Evolutionary conservation across 2,329 filamentous ascomycete species (phyloP).

Genomic region (Nemania sp.): DNA sequence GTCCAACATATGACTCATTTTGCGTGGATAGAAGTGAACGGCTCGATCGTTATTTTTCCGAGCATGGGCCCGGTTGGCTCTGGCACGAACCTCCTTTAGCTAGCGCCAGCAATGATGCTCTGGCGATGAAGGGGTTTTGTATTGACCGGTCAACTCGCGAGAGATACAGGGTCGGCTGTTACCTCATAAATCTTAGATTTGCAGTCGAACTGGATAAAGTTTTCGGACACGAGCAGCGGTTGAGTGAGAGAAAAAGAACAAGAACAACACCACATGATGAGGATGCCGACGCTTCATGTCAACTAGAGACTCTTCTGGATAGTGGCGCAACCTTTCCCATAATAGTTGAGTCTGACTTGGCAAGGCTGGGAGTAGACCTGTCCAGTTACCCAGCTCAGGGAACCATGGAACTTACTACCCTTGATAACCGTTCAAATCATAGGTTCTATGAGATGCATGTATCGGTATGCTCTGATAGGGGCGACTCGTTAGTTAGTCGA

Average conservation of each 20-base stretch:
- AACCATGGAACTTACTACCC: constrained; percentile 40
- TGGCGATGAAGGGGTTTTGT: constrained; percentile 52
- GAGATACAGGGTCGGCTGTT: constrained; percentile 46
- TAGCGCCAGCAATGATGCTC: constrained; percentile 34
- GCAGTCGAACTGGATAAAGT: constrained; percentile 22
- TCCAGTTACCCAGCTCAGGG: constrained; percentile 54
- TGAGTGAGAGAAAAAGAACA: not conserved
- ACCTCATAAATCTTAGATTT: constrained; percentile 37
- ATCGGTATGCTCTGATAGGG: constrained; percentile 46
- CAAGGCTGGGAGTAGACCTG: constrained; percentile 51
- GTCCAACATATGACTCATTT: constrained; percentile 55
- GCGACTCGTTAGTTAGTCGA: constrained; percentile 46
- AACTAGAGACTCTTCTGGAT: constrained; percentile 56
- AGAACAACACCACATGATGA: constrained; percentile 4
- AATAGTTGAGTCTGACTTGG: constrained; percentile 53
- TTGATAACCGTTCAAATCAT: constrained; percentile 32
- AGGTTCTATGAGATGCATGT: constrained; percentile 55
- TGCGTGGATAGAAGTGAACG: constrained; percentile 53
- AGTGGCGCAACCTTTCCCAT: constrained; percentile 58
- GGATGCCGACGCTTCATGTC: constrained; percentile 39
- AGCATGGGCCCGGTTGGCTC: constrained; percentile 57
- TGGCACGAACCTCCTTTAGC: constrained; percentile 61
- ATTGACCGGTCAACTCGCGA: constrained; percentile 37
- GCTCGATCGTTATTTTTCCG: constrained; percentile 54
- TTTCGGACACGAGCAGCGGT: not conserved